phyloP scores from a whole-genome alignment of 306 rosid species.

The Alnus rubra region DNA sequence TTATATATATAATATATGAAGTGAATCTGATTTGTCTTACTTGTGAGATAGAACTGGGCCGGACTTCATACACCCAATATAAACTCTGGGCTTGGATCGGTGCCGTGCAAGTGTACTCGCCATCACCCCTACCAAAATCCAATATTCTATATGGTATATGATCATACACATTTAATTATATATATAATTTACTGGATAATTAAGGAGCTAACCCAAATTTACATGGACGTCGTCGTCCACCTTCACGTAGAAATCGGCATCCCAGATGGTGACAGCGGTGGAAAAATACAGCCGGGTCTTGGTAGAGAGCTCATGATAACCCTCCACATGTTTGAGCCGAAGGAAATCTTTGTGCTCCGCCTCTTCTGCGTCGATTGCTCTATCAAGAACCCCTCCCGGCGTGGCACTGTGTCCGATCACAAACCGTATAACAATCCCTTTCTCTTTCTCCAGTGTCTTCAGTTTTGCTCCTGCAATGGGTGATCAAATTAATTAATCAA shows the following conservation, averaged over 20 bases:
- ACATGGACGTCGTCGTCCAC: conserved; percentile 90
- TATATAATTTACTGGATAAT: too few relatives aligned
- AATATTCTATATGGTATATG: background rate
- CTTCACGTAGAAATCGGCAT: conserved; percentile 81
- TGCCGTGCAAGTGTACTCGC: conserved; percentile 57
- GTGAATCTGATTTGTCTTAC: conserved; percentile 27
- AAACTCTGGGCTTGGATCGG: conserved; percentile 66
- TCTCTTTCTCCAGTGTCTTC: conserved; percentile 68
- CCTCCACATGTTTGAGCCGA: conserved; percentile 72
- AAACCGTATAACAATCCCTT: conserved; percentile 83
- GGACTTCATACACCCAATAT: conserved; percentile 96
- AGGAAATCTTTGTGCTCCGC: conserved; percentile 72
- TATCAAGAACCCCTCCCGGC: conserved; percentile 63
- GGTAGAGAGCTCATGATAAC: conserved; percentile 80
- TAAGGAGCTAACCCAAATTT: conserved; percentile 51
- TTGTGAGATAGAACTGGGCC: conserved; percentile 89
- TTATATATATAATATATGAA: background rate
- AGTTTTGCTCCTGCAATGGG: conserved; percentile 43
- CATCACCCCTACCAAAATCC: conserved; percentile 44
- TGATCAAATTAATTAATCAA: too few relatives aligned
- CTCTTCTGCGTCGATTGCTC: conserved; percentile 70
- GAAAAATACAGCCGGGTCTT: conserved; percentile 82
- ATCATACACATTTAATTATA: background rate
- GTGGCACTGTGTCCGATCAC: conserved; percentile 79
- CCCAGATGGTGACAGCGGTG: conserved; percentile 72